Conservation (phyloP, 805 yeast species). For the Saccharomyces eubayanus region DNA sequence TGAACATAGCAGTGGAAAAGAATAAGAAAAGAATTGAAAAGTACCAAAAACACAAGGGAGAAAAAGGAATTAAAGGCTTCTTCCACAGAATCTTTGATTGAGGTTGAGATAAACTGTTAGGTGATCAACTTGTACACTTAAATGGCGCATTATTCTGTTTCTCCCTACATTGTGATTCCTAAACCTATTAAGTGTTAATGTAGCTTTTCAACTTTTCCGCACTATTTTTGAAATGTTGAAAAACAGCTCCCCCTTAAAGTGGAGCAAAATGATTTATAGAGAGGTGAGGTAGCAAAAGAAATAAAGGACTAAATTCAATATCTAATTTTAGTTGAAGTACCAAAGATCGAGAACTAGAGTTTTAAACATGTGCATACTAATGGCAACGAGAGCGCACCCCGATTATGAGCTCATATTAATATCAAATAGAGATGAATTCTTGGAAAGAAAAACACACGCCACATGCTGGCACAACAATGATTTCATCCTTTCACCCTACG, state of each 20-base stretch:
- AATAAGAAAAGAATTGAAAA: slow-evolving; percentile 27
- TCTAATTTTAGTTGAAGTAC: background rate
- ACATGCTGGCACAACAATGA: slow-evolving; percentile 36
- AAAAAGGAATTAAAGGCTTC: slow-evolving; percentile 19
- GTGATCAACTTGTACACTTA: no score
- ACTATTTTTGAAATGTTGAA: background rate
- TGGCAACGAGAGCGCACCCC: slow-evolving; percentile 60
- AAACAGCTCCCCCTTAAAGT: background rate
- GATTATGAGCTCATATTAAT: slow-evolving; percentile 66
- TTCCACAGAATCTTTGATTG: slow-evolving; percentile 19
- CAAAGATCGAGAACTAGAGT: background rate
- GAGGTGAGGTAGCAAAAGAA: background rate
- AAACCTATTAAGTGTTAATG: background rate
- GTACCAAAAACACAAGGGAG: slow-evolving; percentile 16
- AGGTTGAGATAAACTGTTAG: background rate
- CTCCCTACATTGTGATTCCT: background rate
- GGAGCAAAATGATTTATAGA: background rate
- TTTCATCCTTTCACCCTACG: slow-evolving; percentile 57
- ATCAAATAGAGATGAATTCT: slow-evolving; percentile 84
- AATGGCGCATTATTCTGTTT: no score
- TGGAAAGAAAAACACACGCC: slow-evolving; percentile 60
- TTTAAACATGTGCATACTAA: slow-evolving; percentile 65
- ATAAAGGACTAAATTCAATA: background rate
- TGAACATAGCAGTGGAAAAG: slow-evolving; percentile 27
- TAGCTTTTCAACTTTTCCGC: background rate